Percentiles rank a stretch among this genome's conserved stretches.
Evolutionary conservation across 1,284 basidiomycete species (phyloP).

Genomic region (Porodaedalea pini): DNA sequence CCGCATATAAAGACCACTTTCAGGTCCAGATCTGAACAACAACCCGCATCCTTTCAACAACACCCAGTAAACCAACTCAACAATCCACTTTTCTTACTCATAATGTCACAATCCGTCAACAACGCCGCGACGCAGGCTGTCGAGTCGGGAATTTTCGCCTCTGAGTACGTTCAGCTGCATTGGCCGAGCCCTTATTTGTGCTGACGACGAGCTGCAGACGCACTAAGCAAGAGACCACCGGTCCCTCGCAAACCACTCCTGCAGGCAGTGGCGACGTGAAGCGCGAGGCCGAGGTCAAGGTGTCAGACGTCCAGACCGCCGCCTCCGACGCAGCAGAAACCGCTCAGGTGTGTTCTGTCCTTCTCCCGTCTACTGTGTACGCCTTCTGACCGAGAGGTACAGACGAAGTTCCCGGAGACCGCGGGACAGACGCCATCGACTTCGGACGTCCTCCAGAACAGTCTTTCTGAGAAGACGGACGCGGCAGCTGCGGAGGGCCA

Average conservation of each 20-base stretch:
- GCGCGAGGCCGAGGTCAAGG: conserved; percentile 20
- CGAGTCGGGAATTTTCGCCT: conserved; percentile 19
- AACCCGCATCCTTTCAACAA: neutral
- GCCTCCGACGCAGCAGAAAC: conserved; percentile 24
- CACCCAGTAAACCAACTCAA: neutral
- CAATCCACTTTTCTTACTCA: no score
- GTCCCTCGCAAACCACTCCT: neutral
- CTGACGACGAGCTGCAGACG: conserved; percentile 8
- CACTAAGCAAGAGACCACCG: conserved; percentile 5
- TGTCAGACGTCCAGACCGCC: conserved; percentile 20
- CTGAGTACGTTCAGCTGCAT: conserved; percentile 18
- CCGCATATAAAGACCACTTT: no score
- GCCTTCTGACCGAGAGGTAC: neutral
- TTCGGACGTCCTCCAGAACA: conserved; percentile 41
- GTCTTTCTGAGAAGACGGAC: conserved; percentile 42
- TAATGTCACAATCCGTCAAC: conserved; percentile 19
- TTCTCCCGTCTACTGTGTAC: neutral
- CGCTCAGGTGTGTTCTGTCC: conserved; percentile 22
- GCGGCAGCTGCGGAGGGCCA: conserved; percentile 54
- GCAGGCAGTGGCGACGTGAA: neutral
- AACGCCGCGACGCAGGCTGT: conserved; percentile 19
- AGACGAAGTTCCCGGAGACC: conserved; percentile 44
- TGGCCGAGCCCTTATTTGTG: neutral
- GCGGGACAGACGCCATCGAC: conserved; percentile 40
- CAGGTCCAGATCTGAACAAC: neutral